Conservation (phyloP, 2,329 filamentous ascomycete species). For the Pyricularia sp. region DNA sequence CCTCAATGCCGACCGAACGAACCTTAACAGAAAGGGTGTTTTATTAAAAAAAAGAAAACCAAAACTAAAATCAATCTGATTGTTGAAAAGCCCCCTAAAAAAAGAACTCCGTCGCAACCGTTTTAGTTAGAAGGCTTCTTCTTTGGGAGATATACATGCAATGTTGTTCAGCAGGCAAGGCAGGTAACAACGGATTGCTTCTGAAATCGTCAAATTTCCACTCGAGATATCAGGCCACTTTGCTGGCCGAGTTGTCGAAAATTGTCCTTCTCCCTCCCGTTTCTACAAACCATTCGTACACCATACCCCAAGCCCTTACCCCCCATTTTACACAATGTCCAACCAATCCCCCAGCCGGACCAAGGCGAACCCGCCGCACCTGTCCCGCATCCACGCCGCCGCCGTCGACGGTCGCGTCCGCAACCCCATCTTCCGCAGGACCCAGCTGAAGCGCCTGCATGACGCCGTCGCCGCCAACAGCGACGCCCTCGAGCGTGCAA, state of each 20-base stretch:
- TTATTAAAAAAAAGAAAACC: not conserved
- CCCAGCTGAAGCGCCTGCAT: constrained; percentile 27
- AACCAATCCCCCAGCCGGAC: not conserved
- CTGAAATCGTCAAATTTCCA: not conserved
- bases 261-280: no score
- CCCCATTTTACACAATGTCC: not conserved
- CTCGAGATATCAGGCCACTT: not conserved
- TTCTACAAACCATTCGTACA: not conserved
- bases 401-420: constrained; percentile 26
- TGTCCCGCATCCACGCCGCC: constrained; percentile 16
- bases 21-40: not conserved
- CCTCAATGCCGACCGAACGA: not conserved
- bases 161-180: not conserved
- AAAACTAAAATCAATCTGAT: not conserved
- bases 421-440: constrained; percentile 26
- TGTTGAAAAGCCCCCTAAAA: not conserved
- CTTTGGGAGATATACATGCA: not conserved
- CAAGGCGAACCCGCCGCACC: not conserved
- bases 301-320: not conserved
- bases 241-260: not conserved
- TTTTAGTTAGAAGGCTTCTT: not conserved
- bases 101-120: not conserved
- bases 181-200: not conserved
- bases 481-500: constrained; percentile 19
- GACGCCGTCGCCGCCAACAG: constrained; percentile 17